phyloP scores from a whole-genome alignment of 208 protist species.

The Crithidia sp. region DNA sequence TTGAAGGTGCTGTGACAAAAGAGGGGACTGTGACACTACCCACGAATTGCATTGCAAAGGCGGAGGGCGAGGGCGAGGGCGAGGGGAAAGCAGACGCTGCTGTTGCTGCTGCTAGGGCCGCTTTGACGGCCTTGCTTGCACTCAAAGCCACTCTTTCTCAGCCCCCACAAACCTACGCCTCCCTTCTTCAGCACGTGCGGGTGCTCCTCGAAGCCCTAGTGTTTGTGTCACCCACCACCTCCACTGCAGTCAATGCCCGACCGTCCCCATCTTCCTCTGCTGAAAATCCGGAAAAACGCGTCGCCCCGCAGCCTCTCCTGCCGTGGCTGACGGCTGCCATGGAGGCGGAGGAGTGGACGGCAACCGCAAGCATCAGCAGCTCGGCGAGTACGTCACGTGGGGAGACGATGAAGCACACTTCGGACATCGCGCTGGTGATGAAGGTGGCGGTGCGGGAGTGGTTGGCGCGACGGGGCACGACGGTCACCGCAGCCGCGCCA shows the following conservation, averaged over 20 bases:
- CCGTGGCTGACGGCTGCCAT: conserved; percentile 27
- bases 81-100: background rate
- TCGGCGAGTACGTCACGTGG: background rate
- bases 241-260: background rate
- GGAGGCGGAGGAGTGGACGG: conserved; percentile 25
- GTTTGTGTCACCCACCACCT: background rate
- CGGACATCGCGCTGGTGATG: conserved; percentile 17
- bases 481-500: conserved; percentile 42
- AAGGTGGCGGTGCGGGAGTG: conserved; percentile 39
- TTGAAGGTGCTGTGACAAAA: background rate
- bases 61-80: background rate
- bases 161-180: conserved; percentile 25
- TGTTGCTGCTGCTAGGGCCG: background rate
- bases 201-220: conserved; percentile 27
- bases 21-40: background rate
- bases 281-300: background rate
- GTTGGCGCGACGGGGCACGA: conserved; percentile 46
- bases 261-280: background rate
- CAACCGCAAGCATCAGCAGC: background rate
- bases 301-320: conserved; percentile 16
- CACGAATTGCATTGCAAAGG: background rate
- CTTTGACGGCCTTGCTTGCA: background rate
- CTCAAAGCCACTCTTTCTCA: conserved; percentile 26
- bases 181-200: conserved; percentile 26
- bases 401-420: background rate